Percentiles rank a stretch among this genome's conserved stretches.
Evolutionary conservation across 2,329 filamentous ascomycete species (phyloP).

Genomic region (Colletotrichum godetiae): DNA sequence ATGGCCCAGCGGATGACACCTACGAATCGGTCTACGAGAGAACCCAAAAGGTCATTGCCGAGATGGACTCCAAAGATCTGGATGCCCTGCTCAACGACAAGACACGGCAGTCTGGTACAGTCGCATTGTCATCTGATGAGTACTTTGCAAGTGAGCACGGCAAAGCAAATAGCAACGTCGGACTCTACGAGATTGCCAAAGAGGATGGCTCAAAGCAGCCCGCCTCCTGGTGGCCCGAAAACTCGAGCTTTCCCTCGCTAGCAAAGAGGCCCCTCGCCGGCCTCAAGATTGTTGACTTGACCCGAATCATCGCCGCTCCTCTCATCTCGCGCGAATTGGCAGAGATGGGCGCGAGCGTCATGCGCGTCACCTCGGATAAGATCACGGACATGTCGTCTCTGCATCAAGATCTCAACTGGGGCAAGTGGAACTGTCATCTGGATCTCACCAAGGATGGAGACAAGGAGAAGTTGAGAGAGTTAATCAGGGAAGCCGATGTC

Average conservation of each 20-base stretch:
- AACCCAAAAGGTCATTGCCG: slow-evolving; percentile 31
- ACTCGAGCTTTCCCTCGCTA: slow-evolving; percentile 40
- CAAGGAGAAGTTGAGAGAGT: slow-evolving; percentile 36
- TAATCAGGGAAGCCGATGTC: slow-evolving; percentile 61
- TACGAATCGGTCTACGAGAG: slow-evolving; percentile 37
- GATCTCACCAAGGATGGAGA: slow-evolving; percentile 48
- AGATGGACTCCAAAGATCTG: slow-evolving; percentile 38
- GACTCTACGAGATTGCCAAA: slow-evolving; percentile 40
- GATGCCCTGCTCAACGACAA: slow-evolving; percentile 39
- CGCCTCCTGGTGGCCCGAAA: slow-evolving; percentile 55
- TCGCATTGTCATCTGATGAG: slow-evolving; percentile 41
- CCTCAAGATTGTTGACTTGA: slow-evolving; percentile 59
- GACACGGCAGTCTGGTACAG: slow-evolving; percentile 41
- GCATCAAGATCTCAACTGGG: slow-evolving; percentile 60
- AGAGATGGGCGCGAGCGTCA: slow-evolving; percentile 58
- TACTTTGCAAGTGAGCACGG: slow-evolving; percentile 43
- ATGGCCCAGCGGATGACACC: slow-evolving; percentile 38
- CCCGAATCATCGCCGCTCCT: slow-evolving; percentile 60
- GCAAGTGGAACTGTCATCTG: slow-evolving; percentile 59
- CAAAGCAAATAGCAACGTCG: slow-evolving; percentile 35
- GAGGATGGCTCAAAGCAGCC: slow-evolving; percentile 40
- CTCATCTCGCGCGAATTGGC: slow-evolving; percentile 54
- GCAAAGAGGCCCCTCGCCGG: slow-evolving; percentile 55
- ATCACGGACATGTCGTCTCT: slow-evolving; percentile 53
- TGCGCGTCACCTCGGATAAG: slow-evolving; percentile 53